These are phyloP conservation scores for Amesomyces nigricolor DNA, from an alignment of 2,329 filamentous ascomycete genomes.

Conservation along the genomic window DNA sequence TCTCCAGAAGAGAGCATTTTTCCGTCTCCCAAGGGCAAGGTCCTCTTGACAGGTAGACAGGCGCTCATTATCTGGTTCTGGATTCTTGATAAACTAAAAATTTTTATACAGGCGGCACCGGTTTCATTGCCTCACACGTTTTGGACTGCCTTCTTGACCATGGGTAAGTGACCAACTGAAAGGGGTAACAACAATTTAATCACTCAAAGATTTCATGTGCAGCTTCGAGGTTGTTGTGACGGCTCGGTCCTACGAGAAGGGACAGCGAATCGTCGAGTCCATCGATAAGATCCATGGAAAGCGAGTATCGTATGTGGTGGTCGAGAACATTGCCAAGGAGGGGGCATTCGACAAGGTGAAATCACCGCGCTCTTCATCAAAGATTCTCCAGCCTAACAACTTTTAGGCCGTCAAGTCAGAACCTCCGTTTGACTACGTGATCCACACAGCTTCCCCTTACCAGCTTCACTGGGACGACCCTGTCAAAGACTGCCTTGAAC, in stretches of 20 bases:
- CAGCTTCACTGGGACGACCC: slow-evolving; percentile 56
- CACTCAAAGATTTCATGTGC: too few relatives aligned
- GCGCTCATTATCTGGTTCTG: background rate
- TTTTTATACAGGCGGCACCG: slow-evolving; percentile 39
- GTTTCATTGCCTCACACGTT: slow-evolving; percentile 51
- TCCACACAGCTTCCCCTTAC: slow-evolving; percentile 72
- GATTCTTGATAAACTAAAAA: background rate
- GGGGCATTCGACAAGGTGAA: slow-evolving; percentile 60
- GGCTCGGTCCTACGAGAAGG: slow-evolving; percentile 44
- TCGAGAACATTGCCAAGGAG: slow-evolving; percentile 65
- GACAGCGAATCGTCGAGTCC: slow-evolving; percentile 37
- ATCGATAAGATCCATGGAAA: slow-evolving; percentile 39
- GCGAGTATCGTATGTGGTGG: slow-evolving; percentile 46
- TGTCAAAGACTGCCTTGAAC: slow-evolving; percentile 45
- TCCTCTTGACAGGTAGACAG: slow-evolving; percentile 25
- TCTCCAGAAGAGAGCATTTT: too few relatives aligned
- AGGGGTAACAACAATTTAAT: too few relatives aligned
- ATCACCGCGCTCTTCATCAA: too few relatives aligned
- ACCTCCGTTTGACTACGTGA: slow-evolving; percentile 62
- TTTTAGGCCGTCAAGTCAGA: slow-evolving; percentile 35
- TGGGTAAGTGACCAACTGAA: slow-evolving; percentile 28
- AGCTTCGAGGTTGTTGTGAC: slow-evolving; percentile 41
- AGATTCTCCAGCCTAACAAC: background rate
- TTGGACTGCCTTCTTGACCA: slow-evolving; percentile 42
- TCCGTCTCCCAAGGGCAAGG: slow-evolving; percentile 16